These are phyloP conservation scores for Penicillium salamii DNA, from an alignment of 495 filamentous ascomycete species.

Conservation along the genomic window DNA sequence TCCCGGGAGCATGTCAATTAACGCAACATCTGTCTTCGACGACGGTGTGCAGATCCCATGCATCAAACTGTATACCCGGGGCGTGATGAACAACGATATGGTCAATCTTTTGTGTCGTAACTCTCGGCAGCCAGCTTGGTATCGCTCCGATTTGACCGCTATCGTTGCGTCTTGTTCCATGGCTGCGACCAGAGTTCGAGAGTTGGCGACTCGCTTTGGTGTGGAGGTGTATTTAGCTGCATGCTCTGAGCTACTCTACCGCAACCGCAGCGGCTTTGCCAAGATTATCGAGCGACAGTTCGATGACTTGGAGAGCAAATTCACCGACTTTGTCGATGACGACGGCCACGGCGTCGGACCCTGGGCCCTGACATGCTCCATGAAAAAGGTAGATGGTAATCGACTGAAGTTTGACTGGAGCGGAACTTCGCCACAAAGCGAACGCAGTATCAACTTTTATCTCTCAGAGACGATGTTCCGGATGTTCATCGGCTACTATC, in stretches of 20 bases:
- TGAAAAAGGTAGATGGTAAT: slow-evolving; percentile 35
- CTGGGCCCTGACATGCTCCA: slow-evolving; percentile 47
- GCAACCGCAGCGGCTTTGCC: slow-evolving; percentile 41
- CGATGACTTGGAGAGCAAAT: slow-evolving; percentile 36
- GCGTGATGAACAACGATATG: slow-evolving; percentile 41
- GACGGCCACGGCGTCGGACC: slow-evolving; percentile 50
- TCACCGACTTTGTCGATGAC: slow-evolving; percentile 52
- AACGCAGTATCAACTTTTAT: slow-evolving; percentile 50
- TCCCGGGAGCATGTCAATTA: slow-evolving; percentile 51
- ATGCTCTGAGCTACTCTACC: slow-evolving; percentile 39
- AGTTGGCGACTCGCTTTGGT: slow-evolving; percentile 45
- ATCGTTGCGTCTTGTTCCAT: slow-evolving; percentile 48
- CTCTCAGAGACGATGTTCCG: slow-evolving; percentile 51
- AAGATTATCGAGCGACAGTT: slow-evolving; percentile 47
- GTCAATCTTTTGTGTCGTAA: slow-evolving; percentile 48
- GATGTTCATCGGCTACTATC: slow-evolving; percentile 51
- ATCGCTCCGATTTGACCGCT: slow-evolving; percentile 45
- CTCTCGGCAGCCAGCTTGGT: slow-evolving; percentile 49
- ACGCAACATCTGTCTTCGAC: slow-evolving; percentile 49
- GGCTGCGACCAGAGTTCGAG: slow-evolving; percentile 39
- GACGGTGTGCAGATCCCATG: slow-evolving; percentile 52
- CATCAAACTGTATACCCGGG: slow-evolving; percentile 44
- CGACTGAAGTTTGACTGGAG: slow-evolving; percentile 45
- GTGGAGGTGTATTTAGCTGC: slow-evolving; percentile 41
- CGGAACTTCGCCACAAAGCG: slow-evolving; percentile 46